These are phyloP conservation scores for Magnusiomyces paraingens DNA, from an alignment of 1,139 yeast species.

Conservation along the genomic window DNA sequence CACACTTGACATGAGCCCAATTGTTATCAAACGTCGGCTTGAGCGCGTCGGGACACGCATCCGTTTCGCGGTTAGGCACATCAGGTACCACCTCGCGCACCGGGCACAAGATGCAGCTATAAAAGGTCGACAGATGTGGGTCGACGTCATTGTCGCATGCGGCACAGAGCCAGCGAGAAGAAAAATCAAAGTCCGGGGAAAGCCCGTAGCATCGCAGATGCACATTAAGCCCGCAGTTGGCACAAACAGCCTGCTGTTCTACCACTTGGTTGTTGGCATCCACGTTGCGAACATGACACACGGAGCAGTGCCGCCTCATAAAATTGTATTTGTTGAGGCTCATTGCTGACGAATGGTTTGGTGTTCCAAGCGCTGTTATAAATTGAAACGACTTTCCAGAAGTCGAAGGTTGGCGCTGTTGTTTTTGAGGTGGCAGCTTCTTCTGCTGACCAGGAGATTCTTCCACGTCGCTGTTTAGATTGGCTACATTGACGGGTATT, in stretches of 20 bases:
- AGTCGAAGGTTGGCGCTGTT: too few species aligned
- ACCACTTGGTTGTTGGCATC: not conserved
- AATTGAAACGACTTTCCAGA: too few species aligned
- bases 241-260: conserved; percentile 47
- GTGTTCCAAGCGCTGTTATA: too few species aligned
- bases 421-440: too few species aligned
- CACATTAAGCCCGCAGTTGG: conserved; percentile 62
- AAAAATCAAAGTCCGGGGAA: conserved; percentile 3
- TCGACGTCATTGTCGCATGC: conserved; percentile 65
- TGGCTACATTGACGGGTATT: too few species aligned
- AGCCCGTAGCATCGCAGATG: conserved; percentile 71
- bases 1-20: conserved; percentile 83
- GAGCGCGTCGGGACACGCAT: conserved; percentile 54
- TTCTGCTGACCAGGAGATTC: too few species aligned
- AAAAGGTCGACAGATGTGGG: conserved; percentile 51
- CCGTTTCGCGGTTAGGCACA: conserved; percentile 35
- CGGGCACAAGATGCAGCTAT: conserved; percentile 63
- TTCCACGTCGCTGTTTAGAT: too few species aligned
- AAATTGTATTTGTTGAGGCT: not conserved
- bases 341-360: too few species aligned
- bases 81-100: conserved; percentile 39
- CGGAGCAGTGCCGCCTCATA: not conserved
- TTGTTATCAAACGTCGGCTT: conserved; percentile 62
- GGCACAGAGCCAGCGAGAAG: conserved; percentile 66
- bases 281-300: not conserved